Evolutionary conservation across 2,329 filamentous ascomycete genomes (phyloP).

Genomic region (Curvularia verruculosa): DNA sequence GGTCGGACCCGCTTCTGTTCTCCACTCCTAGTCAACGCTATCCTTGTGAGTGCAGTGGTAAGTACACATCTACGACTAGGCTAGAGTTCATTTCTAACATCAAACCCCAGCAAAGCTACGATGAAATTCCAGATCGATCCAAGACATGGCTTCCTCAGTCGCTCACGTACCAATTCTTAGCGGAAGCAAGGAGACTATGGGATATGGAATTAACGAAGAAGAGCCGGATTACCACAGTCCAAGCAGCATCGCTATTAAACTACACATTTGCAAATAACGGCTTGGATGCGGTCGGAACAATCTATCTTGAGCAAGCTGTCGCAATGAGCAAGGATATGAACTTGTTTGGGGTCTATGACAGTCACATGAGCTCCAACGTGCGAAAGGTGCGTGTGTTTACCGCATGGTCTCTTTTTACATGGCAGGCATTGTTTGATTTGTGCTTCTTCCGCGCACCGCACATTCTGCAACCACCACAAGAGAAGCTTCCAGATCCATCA

Average conservation of each 20-base stretch:
- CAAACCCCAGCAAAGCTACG: conserved; percentile 2
- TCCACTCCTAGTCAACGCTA: conserved; percentile 13
- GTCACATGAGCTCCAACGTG: background rate
- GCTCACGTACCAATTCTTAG: conserved; percentile 15
- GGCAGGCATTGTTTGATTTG: background rate
- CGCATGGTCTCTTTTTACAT: background rate
- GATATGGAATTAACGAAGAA: conserved; percentile 8
- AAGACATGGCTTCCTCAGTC: conserved; percentile 18
- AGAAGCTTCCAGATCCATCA: background rate
- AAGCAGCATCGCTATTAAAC: conserved; percentile 3
- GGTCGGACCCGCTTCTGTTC: conserved; percentile 11
- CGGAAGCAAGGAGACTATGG: conserved; percentile 21
- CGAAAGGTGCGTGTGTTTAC: background rate
- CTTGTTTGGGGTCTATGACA: background rate
- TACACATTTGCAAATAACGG: background rate
- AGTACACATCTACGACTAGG: background rate
- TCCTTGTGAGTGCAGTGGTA: conserved; percentile 12
- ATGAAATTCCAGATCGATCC: conserved; percentile 4
- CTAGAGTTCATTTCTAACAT: too few relatives aligned
- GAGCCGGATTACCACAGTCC: conserved; percentile 12
- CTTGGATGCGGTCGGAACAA: background rate
- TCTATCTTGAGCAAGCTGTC: background rate
- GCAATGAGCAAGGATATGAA: background rate
- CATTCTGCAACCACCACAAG: background rate
- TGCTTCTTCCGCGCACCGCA: background rate